These are phyloP conservation scores for Cercospora brassicicola DNA, from an alignment of 2,329 filamentous ascomycete species.

Conservation along the genomic window DNA sequence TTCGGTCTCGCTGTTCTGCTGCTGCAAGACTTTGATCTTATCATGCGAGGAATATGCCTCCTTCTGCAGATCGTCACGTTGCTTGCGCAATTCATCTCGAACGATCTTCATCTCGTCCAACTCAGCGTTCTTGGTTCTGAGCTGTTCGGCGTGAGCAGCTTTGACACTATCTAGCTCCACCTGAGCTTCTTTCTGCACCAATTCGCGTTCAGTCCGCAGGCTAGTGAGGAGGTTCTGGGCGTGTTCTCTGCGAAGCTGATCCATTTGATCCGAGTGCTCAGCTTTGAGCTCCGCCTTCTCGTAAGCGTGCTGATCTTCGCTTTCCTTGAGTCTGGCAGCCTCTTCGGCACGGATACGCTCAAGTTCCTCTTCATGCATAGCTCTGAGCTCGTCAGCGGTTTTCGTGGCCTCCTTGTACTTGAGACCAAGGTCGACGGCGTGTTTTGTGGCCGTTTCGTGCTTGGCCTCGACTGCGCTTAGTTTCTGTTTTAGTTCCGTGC, in stretches of 20 bases:
- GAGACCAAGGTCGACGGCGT: conserved; percentile 8
- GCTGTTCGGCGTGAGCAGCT: not conserved
- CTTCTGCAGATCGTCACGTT: not conserved
- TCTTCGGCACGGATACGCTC: not conserved
- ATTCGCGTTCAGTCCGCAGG: not conserved
- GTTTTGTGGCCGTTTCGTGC: conserved; percentile 10
- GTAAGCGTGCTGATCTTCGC: conserved; percentile 1
- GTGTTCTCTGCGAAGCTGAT: not conserved
- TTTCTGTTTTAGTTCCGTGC: conserved; percentile 21
- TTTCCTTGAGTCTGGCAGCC: conserved; percentile 3
- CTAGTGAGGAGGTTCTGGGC: not conserved
- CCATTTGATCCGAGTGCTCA: not conserved
- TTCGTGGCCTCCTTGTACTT: conserved; percentile 4
- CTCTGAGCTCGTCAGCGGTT: not conserved
- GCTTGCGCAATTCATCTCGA: not conserved
- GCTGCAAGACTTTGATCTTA: not conserved
- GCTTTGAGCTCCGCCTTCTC: conserved; percentile 2
- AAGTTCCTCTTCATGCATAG: conserved; percentile 1
- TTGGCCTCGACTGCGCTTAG: conserved; percentile 24
- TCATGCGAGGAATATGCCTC: not conserved
- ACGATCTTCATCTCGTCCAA: conserved; percentile 12
- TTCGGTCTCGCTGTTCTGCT: not conserved
- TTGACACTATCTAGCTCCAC: conserved; percentile 2
- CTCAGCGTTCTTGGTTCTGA: conserved; percentile 5
- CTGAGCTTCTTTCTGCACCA: conserved; percentile 4